Evolutionary conservation across 768 basidiomycete species (phyloP).

Genomic region (Paxillus involutus): DNA sequence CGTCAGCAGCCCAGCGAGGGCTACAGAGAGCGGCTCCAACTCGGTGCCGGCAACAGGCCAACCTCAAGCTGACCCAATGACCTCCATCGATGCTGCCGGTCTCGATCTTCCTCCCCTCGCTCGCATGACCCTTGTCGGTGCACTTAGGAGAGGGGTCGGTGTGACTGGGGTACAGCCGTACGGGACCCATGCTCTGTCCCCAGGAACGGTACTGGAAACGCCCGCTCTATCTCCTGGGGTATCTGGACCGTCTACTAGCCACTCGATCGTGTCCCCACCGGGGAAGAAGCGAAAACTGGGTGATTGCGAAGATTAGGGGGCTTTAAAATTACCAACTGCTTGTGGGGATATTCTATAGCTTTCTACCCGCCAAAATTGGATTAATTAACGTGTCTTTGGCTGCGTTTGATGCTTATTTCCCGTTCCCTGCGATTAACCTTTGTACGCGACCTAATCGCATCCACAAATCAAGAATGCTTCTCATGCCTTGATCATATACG

Average conservation of each 20-base stretch:
- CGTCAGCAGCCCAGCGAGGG: not conserved
- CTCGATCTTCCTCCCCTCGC: not conserved
- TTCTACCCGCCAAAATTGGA: not conserved
- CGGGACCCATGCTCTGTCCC: not conserved
- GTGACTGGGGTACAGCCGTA: not conserved
- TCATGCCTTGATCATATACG: no score
- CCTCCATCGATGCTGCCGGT: not conserved
- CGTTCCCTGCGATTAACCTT: no score
- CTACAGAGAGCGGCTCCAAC: not conserved
- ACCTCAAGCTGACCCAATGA: not conserved
- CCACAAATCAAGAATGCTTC: no score
- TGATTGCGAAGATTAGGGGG: conserved; percentile 6
- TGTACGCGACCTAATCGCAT: no score
- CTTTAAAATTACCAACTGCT: not conserved
- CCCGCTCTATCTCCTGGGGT: not conserved
- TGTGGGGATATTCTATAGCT: not conserved
- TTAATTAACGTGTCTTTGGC: no score
- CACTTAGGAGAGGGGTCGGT: not conserved
- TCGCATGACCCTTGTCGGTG: not conserved
- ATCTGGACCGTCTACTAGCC: not conserved
- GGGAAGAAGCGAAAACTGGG: conserved; percentile 26
- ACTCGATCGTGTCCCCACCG: not conserved
- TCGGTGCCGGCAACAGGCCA: not conserved
- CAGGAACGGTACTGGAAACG: not conserved
- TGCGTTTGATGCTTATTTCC: no score